phyloP scores from a whole-genome alignment of 148 eudicot species.

The Diospyros lotus region DNA sequence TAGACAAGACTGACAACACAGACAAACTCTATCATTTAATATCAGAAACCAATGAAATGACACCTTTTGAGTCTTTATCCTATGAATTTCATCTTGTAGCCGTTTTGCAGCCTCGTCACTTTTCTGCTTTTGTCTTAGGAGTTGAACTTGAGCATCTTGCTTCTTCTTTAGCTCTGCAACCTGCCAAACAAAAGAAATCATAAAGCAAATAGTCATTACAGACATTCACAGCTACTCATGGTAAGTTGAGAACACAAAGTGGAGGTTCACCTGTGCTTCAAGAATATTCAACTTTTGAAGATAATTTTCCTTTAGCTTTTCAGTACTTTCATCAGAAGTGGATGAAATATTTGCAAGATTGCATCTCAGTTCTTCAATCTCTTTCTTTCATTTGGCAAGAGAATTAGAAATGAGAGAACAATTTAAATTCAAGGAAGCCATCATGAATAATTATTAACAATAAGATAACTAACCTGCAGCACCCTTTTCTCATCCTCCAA shows the following conservation, averaged over 20 bases:
- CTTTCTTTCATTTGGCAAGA: slow-evolving; percentile 53
- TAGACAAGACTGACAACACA: slow-evolving; percentile 1
- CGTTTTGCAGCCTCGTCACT: slow-evolving; percentile 95
- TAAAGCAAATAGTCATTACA: neutral
- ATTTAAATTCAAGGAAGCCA: neutral
- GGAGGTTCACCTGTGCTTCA: slow-evolving; percentile 65
- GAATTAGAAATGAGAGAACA: slow-evolving; percentile 6
- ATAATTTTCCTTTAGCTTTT: slow-evolving; percentile 86
- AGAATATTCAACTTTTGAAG: slow-evolving; percentile 84
- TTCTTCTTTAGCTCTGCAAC: slow-evolving; percentile 87
- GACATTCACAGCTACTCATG: neutral
- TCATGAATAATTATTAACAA: neutral
- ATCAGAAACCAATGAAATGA: neutral
- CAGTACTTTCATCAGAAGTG: slow-evolving; percentile 68
- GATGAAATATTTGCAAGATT: slow-evolving; percentile 75
- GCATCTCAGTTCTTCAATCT: slow-evolving; percentile 73
- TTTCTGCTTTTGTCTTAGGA: slow-evolving; percentile 84
- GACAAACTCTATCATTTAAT: neutral
- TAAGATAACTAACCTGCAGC: slow-evolving; percentile 53
- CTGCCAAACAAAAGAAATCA: slow-evolving; percentile 29
- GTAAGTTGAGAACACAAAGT: slow-evolving; percentile 7
- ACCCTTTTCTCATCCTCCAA: slow-evolving; percentile 80
- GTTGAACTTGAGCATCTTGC: slow-evolving; percentile 97
- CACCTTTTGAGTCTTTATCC: slow-evolving; percentile 94
- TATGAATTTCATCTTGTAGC: slow-evolving; percentile 92